These are phyloP conservation scores for Mycena filopes DNA, from an alignment of 768 basidiomycete genomes.

Conservation along the genomic window DNA sequence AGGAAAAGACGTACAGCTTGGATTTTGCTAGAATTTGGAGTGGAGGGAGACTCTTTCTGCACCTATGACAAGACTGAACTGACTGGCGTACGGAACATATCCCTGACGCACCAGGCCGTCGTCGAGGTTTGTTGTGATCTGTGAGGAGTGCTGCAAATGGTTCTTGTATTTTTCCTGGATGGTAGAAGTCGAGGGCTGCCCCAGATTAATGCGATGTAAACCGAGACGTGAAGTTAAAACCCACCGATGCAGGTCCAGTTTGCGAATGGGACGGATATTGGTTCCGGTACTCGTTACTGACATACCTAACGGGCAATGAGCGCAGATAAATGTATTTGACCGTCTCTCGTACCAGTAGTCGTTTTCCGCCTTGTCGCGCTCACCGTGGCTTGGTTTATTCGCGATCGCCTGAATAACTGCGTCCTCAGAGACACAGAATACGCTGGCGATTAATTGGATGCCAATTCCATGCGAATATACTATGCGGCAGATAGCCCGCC, in stretches of 20 bases:
- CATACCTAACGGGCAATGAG: conserved; percentile 9
- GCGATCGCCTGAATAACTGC: conserved; percentile 19
- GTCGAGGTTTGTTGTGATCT: background rate
- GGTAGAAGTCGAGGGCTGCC: too few relatives aligned
- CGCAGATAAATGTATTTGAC: background rate
- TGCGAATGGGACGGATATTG: conserved; percentile 1
- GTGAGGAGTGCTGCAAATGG: too few relatives aligned
- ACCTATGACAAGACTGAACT: background rate
- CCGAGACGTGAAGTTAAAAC: background rate
- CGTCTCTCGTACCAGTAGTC: conserved; percentile 7
- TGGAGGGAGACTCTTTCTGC: background rate
- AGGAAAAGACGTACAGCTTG: background rate
- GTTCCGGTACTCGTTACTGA: conserved; percentile 16
- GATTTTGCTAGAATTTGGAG: background rate
- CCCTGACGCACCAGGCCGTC: background rate
- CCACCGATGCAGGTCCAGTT: background rate
- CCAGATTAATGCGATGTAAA: too few relatives aligned
- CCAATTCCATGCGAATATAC: conserved; percentile 16
- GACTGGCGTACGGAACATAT: background rate
- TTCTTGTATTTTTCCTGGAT: too few relatives aligned
- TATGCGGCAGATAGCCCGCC: conserved; percentile 22
- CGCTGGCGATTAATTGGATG: background rate
- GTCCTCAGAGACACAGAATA: conserved; percentile 21
- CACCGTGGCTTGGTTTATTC: background rate
- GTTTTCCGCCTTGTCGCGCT: conserved; percentile 15